Evolutionary conservation across 331 rosid genomes (phyloP).

Genomic region (Acacia pycnantha): DNA sequence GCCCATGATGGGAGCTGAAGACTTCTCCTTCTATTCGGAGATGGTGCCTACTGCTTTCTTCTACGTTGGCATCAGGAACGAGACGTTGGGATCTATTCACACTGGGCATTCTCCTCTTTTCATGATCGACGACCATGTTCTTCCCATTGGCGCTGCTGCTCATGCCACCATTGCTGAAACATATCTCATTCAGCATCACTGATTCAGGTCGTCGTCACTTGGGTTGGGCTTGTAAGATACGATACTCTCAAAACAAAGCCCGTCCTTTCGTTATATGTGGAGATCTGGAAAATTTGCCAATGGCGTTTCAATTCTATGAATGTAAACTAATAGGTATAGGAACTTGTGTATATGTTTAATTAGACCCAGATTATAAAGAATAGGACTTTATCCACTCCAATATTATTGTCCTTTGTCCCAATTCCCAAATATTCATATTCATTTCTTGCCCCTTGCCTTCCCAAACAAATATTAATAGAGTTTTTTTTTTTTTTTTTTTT

Average conservation of each 20-base stretch:
- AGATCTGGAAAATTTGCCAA: not conserved
- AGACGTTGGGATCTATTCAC: conserved; percentile 57
- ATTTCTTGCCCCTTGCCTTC: not conserved
- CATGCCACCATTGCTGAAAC: conserved; percentile 88
- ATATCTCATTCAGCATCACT: conserved; percentile 61
- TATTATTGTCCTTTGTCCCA: not conserved
- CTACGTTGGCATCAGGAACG: conserved; percentile 60
- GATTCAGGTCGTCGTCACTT: conserved; percentile 10
- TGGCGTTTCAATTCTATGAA: not conserved
- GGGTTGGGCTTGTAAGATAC: conserved; percentile 18
- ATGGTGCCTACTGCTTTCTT: conserved; percentile 71
- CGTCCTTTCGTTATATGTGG: not conserved
- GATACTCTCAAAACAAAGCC: not conserved
- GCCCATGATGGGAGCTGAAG: conserved; percentile 73
- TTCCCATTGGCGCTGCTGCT: conserved; percentile 79
- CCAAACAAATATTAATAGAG: too few species aligned
- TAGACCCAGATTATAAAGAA: not conserved
- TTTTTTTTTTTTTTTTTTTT: too few species aligned
- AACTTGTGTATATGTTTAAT: not conserved
- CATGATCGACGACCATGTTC: conserved; percentile 62
- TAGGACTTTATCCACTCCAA: not conserved
- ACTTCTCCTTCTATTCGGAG: conserved; percentile 77
- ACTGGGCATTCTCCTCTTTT: conserved; percentile 66
- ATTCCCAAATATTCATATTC: not conserved
- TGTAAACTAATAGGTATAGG: conserved; percentile 7